Conservation (phyloP, 192 early-diverging fungal genomes). For the Coemansia sp. region DNA sequence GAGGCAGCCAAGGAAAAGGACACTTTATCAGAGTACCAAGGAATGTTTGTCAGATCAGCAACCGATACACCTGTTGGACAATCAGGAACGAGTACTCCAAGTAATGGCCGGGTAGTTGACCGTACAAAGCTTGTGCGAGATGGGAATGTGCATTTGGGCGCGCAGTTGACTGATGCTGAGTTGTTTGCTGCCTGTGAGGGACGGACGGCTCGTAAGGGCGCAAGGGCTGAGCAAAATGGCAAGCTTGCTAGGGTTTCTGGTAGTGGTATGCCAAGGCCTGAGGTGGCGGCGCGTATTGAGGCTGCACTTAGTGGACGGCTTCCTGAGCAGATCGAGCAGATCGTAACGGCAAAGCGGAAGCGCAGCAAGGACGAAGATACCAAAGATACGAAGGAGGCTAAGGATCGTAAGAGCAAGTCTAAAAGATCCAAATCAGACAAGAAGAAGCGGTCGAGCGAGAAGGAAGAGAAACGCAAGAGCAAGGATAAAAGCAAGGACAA, state of each 20-base stretch:
- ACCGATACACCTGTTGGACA: neutral
- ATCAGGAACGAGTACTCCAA: conserved; percentile 10
- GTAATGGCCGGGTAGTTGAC: conserved; percentile 16
- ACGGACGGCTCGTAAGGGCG: conserved; percentile 88
- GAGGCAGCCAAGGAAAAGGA: conserved; percentile 29
- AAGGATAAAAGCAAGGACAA: neutral
- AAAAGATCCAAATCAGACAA: conserved; percentile 14
- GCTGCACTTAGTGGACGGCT: conserved; percentile 28
- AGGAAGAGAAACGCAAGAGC: conserved; percentile 25
- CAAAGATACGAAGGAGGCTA: neutral
- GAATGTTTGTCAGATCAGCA: conserved; percentile 55
- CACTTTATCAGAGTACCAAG: conserved; percentile 43
- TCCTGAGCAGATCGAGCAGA: conserved; percentile 2
- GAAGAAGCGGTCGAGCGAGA: neutral
- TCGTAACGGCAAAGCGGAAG: conserved; percentile 23
- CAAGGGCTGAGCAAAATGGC: conserved; percentile 77
- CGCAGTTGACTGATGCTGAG: conserved; percentile 75
- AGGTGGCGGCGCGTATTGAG: conserved; percentile 41
- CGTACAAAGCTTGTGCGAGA: conserved; percentile 59
- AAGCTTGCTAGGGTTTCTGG: conserved; percentile 67
- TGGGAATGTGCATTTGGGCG: conserved; percentile 66
- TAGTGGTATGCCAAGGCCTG: conserved; percentile 40
- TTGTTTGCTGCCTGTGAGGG: conserved; percentile 93
- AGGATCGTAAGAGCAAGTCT: neutral
- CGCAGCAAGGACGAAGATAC: conserved; percentile 5